phyloP scores from a whole-genome alignment of 176 grass and related monocot genomes.

The Hordeum marinum region DNA sequence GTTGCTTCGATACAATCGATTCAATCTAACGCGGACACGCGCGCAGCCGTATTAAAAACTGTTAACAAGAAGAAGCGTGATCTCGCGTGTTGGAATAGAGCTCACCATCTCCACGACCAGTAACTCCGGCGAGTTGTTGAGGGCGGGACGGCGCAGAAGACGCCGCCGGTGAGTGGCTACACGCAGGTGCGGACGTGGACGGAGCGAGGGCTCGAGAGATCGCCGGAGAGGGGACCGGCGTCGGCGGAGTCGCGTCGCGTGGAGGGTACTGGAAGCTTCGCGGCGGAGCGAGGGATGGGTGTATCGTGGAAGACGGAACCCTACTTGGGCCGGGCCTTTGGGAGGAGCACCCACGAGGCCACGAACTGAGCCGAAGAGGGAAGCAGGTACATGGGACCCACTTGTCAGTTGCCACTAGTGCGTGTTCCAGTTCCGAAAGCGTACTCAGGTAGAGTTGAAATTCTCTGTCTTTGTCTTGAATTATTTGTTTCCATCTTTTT shows the following conservation, averaged over 20 bases:
- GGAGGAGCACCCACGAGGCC: background rate
- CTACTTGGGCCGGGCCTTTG: slow-evolving; percentile 29
- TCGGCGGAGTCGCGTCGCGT: background rate
- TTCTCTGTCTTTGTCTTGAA: too few species aligned
- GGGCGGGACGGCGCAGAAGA: background rate
- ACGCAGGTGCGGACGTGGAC: too few species aligned
- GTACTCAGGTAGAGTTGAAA: too few species aligned
- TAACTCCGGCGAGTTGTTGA: background rate
- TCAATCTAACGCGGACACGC: background rate
- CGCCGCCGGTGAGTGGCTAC: background rate
- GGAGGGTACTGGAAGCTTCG: background rate
- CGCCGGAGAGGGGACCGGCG: background rate
- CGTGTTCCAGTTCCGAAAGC: background rate
- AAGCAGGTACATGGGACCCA: background rate
- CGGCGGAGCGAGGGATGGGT: background rate
- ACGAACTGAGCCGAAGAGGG: background rate
- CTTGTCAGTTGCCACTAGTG: background rate
- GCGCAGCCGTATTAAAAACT: background rate
- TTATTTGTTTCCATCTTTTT: too few species aligned
- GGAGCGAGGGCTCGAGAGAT: background rate
- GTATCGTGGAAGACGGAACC: slow-evolving; percentile 20
- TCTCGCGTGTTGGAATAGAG: background rate
- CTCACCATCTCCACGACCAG: slow-evolving; percentile 28
- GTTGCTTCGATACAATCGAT: background rate
- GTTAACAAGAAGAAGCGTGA: background rate